phyloP scores from a whole-genome alignment of 352 stramenopile genomes.

The Phytophthora uliginosa region DNA sequence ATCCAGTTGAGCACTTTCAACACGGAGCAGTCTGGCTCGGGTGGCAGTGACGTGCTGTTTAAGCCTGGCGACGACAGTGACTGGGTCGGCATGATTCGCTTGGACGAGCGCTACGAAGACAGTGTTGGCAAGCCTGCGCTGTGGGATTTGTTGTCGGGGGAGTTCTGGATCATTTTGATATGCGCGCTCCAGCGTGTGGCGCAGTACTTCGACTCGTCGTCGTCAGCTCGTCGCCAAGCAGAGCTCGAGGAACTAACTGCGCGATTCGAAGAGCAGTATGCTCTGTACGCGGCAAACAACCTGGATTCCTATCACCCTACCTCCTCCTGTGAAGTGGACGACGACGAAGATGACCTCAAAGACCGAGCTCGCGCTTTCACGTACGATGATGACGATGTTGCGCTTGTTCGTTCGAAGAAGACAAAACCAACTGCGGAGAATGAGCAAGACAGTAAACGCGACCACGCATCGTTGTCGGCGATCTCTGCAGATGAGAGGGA shows the following conservation, averaged over 20 bases:
- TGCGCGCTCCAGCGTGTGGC: constrained; percentile 78
- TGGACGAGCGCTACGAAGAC: constrained; percentile 52
- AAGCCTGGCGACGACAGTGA: constrained; percentile 62
- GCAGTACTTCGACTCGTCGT: constrained; percentile 75
- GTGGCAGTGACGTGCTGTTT: constrained; percentile 40
- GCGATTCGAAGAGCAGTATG: constrained; percentile 63
- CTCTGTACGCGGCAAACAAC: constrained; percentile 50
- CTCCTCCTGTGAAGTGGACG: constrained; percentile 64
- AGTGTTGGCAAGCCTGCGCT: constrained; percentile 45
- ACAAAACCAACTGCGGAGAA: constrained; percentile 2
- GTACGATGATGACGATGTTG: constrained; percentile 37
- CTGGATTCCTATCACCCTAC: constrained; percentile 45
- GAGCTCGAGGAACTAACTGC: constrained; percentile 48
- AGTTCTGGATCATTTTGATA: constrained; percentile 81
- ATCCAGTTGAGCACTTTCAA: constrained; percentile 77
- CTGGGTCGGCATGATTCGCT: constrained; percentile 64
- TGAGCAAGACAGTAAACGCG: constrained; percentile 15
- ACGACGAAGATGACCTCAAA: constrained; percentile 61
- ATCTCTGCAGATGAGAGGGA: constrained; percentile 46
- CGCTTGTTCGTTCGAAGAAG: constrained; percentile 25
- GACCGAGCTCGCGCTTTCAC: constrained; percentile 49
- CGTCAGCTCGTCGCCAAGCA: constrained; percentile 41
- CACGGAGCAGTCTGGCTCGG: constrained; percentile 25
- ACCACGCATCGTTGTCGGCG: constrained; percentile 17
- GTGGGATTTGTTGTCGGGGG: constrained; percentile 61